Evolutionary conservation across 208 protist genomes (phyloP).

Genomic region (Phytomonas sp.): DNA sequence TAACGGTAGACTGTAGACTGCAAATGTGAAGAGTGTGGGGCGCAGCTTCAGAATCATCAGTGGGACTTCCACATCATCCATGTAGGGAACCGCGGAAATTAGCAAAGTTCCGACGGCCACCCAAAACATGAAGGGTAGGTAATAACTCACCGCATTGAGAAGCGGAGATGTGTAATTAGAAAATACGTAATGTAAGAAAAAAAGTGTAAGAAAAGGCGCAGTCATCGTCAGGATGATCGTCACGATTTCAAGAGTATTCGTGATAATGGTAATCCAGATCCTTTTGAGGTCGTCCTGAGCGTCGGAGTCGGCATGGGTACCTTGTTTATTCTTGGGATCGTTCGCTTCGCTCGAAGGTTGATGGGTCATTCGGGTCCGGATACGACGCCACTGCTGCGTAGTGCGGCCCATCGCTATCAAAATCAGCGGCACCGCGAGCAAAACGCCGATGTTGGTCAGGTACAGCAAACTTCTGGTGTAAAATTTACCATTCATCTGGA

Average conservation of each 20-base stretch:
- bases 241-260: slow-evolving; percentile 42
- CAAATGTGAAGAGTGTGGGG: slow-evolving; percentile 33
- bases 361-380: slow-evolving; percentile 1
- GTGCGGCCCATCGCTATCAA: slow-evolving; percentile 58
- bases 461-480: neutral
- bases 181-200: slow-evolving; percentile 39
- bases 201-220: slow-evolving; percentile 26
- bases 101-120: slow-evolving; percentile 23
- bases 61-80: slow-evolving; percentile 32
- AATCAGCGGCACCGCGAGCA: slow-evolving; percentile 49
- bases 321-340: neutral
- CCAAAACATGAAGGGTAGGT: slow-evolving; percentile 22
- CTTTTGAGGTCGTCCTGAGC: slow-evolving; percentile 2
- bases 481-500: neutral
- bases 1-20: slow-evolving; percentile 40
- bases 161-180: slow-evolving; percentile 34
- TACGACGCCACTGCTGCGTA: slow-evolving; percentile 30
- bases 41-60: slow-evolving; percentile 27
- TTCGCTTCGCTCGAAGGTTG: neutral
- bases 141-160: slow-evolving; percentile 22
- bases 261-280: slow-evolving; percentile 17
- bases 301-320: neutral
- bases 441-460: slow-evolving; percentile 29
- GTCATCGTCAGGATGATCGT: slow-evolving; percentile 35
- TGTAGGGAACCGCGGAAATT: slow-evolving; percentile 54